These are phyloP conservation scores for Citrus inodora DNA, from an alignment of 345 rosid species.

Conservation along the genomic window DNA sequence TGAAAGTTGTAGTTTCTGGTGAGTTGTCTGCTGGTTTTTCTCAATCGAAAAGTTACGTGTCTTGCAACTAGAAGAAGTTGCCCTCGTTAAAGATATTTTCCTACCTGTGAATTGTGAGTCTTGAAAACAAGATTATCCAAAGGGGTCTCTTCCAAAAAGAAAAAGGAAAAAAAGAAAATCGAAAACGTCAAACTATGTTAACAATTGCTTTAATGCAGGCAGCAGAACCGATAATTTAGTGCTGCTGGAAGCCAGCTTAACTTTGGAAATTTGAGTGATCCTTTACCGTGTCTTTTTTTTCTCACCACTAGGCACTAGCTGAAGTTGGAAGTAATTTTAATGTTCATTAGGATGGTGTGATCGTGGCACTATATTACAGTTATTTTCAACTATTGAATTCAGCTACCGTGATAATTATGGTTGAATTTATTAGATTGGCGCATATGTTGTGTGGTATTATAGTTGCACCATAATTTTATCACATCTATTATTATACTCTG, in stretches of 20 bases:
- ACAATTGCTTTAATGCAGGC: too few relatives aligned
- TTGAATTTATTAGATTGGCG: too few relatives aligned
- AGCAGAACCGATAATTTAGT: too few relatives aligned
- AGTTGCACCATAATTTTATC: too few relatives aligned
- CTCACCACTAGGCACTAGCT: not conserved
- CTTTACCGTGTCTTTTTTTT: not conserved
- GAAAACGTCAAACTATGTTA: too few relatives aligned
- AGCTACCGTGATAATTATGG: too few relatives aligned
- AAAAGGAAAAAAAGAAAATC: too few relatives aligned
- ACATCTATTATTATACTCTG: not conserved
- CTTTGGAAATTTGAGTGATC: not conserved
- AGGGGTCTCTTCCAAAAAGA: too few relatives aligned
- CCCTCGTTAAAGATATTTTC: not conserved
- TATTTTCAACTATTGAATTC: fast-evolving
- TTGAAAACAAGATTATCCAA: too few relatives aligned
- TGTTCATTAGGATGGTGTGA: not conserved
- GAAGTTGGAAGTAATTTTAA: not conserved
- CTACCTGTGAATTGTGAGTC: too few relatives aligned
- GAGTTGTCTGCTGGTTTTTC: too few relatives aligned
- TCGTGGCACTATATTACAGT: fast-evolving
- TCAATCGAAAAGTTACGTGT: not conserved
- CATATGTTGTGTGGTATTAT: fast-evolving
- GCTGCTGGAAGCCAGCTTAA: not conserved
- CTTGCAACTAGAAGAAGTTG: not conserved
- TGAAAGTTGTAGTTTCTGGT: not conserved